A percentile compares a stretch with the other conserved stretches of the same genome.
Conservation (phyloP, 1,139 yeast genomes). For the Protomyces lactucae-debilis region DNA sequence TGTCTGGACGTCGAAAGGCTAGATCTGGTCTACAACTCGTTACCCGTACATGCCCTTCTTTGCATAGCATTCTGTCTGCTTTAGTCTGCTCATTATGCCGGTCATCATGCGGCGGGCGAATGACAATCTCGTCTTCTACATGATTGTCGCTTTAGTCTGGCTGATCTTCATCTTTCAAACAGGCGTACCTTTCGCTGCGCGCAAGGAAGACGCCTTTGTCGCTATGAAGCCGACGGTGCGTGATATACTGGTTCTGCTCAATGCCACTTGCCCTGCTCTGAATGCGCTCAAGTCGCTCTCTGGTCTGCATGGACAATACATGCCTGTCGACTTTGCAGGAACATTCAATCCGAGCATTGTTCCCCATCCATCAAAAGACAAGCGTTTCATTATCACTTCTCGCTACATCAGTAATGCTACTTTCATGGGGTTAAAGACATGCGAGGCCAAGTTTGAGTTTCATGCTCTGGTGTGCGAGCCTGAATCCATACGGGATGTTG, state of each 20-base stretch:
- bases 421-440: conserved; percentile 5
- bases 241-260: not conserved
- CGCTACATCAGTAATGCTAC: conserved; percentile 1
- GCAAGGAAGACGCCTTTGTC: not conserved
- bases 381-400: conserved; percentile 8
- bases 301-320: not conserved
- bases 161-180: not conserved
- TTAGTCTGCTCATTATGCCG: not conserved
- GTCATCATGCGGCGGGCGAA: not conserved
- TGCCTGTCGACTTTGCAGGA: conserved; percentile 1
- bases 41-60: not conserved
- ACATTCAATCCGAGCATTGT: conserved; percentile 16
- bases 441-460: conserved; percentile 4
- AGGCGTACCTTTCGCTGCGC: not conserved
- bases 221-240: not conserved
- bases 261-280: not conserved
- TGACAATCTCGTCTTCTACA: not conserved
- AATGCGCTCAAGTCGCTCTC: not conserved
- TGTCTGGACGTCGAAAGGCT: too few relatives aligned
- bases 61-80: not conserved
- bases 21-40: not conserved
- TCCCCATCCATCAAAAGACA: conserved; percentile 15
- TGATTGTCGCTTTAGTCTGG: not conserved
- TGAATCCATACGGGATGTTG: not conserved
- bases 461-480: conserved; percentile 1